Percentiles rank a stretch among this genome's conserved stretches.
phyloP scores from a whole-genome alignment of 2,329 filamentous ascomycete genomes.

The Zymoseptoria passerinii region DNA sequence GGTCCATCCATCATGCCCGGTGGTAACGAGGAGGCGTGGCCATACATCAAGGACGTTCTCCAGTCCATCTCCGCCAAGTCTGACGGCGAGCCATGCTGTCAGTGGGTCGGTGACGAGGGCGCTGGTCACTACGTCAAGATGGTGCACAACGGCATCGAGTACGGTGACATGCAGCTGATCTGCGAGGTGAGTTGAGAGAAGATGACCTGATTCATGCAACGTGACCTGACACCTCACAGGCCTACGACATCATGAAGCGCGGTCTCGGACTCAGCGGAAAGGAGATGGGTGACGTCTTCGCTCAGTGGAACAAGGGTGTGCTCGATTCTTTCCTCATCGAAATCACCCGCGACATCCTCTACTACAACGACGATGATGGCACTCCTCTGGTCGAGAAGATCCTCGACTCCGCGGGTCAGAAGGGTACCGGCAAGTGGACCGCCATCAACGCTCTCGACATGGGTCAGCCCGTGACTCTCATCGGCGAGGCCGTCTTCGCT shows the following conservation, averaged over 20 bases:
- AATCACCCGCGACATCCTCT: conserved; percentile 97
- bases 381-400: conserved; percentile 95
- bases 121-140: conserved; percentile 99
- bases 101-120: conserved; percentile 99
- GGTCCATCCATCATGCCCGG: conserved; percentile 98
- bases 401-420: conserved; percentile 95
- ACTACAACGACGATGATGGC: conserved; percentile 94
- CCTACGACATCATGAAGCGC: conserved; percentile 99
- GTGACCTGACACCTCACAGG: conserved; percentile 45
- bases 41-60: conserved; percentile 97
- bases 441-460: conserved; percentile 98
- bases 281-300: conserved; percentile 92
- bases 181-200: conserved; percentile 63
- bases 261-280: conserved; percentile 80
- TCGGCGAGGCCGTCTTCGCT: conserved; percentile 92
- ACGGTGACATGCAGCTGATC: conserved; percentile 99
- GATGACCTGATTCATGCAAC: neutral
- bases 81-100: conserved; percentile 93
- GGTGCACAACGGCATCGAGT: conserved; percentile 99
- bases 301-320: conserved; percentile 97
- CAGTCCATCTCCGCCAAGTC: conserved; percentile 97
- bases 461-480: conserved; percentile 96
- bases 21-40: conserved; percentile 97
- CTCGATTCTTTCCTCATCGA: conserved; percentile 98
- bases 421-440: conserved; percentile 99